Evolutionary conservation across 257 asterid genomes (phyloP), one percentile per base, ranked within the genome.

Genomic region (Plantago ovata): DNA sequence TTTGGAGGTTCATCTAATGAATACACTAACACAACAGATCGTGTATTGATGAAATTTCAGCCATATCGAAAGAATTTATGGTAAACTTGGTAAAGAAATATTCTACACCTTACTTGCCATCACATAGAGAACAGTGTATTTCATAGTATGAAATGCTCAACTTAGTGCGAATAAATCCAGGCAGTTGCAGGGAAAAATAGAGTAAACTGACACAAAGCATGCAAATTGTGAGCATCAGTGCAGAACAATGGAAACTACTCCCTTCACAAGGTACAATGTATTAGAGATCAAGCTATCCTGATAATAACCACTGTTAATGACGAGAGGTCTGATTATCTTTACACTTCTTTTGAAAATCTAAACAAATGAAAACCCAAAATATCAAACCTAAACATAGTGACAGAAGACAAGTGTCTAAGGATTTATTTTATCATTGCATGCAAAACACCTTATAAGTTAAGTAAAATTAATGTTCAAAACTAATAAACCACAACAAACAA

Each of bases 121-220:
- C 15, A 18, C 4, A 10, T 48, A 48, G 13, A 3, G 11, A 48
- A 48, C 23, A 11, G 24, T 48, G 19, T 10, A 14, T 20, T 48
- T 48, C 33, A 10, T 48, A 3, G 32, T 58, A 62, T n/a, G 54
- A 36, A 20, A 56, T 33, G 47, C 24, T 22, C 22, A 40, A 54
- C 40, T n/a, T 28, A 42, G 19, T 28, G 36, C 4, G 7, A 49
- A 60, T 47, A 36, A 16, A 53, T 32, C 33, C 14, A 23, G 28
- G 39, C 32, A 39, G 38, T 65, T 50, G 46, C 14, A 18, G 28
- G 36, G 20, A 39, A 6, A 15, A 56, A 19, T 38, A 13, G 13
- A 13, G 22, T 56, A 15, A 56, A 39, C 32, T 56, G 49, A 33
- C 4, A 56, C 15, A 38, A n/a, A 28, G 42, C 60, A 54, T 18